A percentile compares a stretch with the other conserved stretches of the same genome.
These are phyloP conservation scores for Exophiala bonariae DNA, from an alignment of 2,329 filamentous ascomycete genomes.

Conservation along the genomic window DNA sequence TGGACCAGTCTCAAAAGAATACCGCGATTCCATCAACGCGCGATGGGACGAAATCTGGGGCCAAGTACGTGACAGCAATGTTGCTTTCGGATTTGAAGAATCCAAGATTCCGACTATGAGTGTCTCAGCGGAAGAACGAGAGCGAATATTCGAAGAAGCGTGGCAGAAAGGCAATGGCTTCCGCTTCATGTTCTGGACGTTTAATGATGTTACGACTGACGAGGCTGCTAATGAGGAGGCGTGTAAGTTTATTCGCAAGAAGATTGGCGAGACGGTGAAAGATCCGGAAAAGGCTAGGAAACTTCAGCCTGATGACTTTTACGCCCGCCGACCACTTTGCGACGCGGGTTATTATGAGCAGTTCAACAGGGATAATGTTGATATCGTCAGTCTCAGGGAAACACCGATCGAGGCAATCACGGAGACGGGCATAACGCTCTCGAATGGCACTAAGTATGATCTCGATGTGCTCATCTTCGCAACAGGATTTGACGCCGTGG, in stretches of 20 bases:
- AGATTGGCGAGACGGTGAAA: conserved; percentile 31
- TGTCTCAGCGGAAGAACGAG: conserved; percentile 5
- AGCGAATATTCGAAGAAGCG: conserved; percentile 30
- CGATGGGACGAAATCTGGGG: conserved; percentile 35
- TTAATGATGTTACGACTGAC: conserved; percentile 37
- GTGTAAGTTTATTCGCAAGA: conserved; percentile 37
- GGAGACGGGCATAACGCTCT: conserved; percentile 28
- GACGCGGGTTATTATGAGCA: conserved; percentile 54
- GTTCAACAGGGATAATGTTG: conserved; percentile 47
- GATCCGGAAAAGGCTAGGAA: conserved; percentile 31
- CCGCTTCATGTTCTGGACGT: conserved; percentile 38
- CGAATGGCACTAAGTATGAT: conserved; percentile 27
- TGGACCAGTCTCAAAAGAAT: conserved; percentile 5
- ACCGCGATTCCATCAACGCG: conserved; percentile 30
- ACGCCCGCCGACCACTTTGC: conserved; percentile 49
- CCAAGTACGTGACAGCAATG: conserved; percentile 30
- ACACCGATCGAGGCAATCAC: conserved; percentile 31
- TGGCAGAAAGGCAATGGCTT: conserved; percentile 37
- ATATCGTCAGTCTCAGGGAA: conserved; percentile 39
- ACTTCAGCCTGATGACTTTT: conserved; percentile 52
- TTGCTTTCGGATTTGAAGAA: conserved; percentile 15
- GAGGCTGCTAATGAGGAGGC: conserved; percentile 40
- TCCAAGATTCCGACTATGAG: conserved; percentile 24
- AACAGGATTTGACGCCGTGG: conserved; percentile 42
- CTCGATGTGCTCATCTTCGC: conserved; percentile 30